phyloP scores from a whole-genome alignment of 768 basidiomycete genomes.

The Lepiota venenata region DNA sequence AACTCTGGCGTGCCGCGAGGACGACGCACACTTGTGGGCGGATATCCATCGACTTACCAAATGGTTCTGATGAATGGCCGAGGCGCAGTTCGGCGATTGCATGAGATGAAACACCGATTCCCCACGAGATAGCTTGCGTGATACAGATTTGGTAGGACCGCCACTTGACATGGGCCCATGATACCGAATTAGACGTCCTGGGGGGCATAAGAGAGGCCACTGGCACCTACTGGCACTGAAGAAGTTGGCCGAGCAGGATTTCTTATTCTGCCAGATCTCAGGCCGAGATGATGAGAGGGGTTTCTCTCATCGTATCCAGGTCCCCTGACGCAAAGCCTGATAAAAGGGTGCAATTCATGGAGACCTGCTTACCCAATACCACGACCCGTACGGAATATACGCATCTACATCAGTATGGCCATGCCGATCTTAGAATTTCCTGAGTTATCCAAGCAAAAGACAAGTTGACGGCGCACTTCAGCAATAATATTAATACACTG shows the following conservation, averaged over 20 bases:
- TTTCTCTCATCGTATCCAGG: not conserved
- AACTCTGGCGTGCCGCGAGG: no score
- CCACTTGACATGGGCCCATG: not conserved
- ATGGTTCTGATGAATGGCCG: constrained; percentile 6
- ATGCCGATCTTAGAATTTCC: constrained; percentile 6
- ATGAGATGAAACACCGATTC: constrained; percentile 1
- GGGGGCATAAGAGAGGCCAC: not conserved
- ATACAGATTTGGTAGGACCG: not conserved
- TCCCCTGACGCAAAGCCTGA: not conserved
- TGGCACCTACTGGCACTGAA: no score
- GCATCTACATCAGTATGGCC: constrained; percentile 5
- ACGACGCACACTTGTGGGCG: no score
- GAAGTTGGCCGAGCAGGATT: not conserved
- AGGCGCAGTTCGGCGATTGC: constrained; percentile 1
- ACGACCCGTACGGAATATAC: constrained; percentile 8
- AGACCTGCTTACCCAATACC: constrained; percentile 11
- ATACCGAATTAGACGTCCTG: not conserved
- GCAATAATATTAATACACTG: constrained; percentile 10
- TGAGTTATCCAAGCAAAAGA: constrained; percentile 2
- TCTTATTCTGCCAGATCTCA: not conserved
- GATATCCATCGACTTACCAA: not conserved
- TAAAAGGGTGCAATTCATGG: not conserved
- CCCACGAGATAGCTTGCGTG: not conserved
- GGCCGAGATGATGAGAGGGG: not conserved
- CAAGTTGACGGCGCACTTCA: not conserved